Evolutionary conservation across 2,329 filamentous ascomycete genomes (phyloP).

Genomic region (Colletotrichum tabaci): DNA sequence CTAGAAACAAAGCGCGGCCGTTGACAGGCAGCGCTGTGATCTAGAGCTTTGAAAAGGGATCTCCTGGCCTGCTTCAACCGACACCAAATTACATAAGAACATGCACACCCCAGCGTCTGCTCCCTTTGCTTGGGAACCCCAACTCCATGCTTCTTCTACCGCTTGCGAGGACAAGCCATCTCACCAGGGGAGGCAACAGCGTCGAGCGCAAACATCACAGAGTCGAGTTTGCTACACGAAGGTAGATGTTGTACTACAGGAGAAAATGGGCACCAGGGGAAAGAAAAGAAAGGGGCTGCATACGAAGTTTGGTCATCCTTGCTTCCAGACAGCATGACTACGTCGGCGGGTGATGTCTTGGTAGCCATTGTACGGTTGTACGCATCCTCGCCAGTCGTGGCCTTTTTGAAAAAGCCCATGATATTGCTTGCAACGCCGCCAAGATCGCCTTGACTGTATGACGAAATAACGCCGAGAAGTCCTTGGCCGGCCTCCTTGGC

Average conservation of each 20-base stretch:
- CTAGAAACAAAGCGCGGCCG: conserved; percentile 59
- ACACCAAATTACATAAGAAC: conserved; percentile 42
- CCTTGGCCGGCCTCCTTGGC: conserved; percentile 78
- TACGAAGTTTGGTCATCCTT: conserved; percentile 96
- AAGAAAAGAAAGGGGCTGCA: conserved; percentile 53
- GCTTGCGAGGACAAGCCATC: background rate
- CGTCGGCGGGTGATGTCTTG: conserved; percentile 94
- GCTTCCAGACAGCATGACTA: conserved; percentile 97
- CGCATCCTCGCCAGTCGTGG: conserved; percentile 83
- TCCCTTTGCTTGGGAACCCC: background rate
- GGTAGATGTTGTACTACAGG: background rate
- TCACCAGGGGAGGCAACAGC: conserved; percentile 1
- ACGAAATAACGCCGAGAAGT: conserved; percentile 71
- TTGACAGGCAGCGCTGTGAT: conserved; percentile 53
- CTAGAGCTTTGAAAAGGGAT: conserved; percentile 56
- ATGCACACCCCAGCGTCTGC: conserved; percentile 38
- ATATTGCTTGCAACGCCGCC: conserved; percentile 85
- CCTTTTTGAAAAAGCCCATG: conserved; percentile 90
- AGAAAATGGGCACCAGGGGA: conserved; percentile 36
- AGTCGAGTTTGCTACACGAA: background rate
- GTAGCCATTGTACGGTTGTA: conserved; percentile 86
- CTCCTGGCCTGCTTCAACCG: background rate
- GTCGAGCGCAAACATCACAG: background rate
- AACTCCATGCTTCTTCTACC: background rate
- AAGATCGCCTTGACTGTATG: conserved; percentile 80